Conservation (phyloP, 176 grass and related monocot genomes). For the Carex pumila region DNA sequence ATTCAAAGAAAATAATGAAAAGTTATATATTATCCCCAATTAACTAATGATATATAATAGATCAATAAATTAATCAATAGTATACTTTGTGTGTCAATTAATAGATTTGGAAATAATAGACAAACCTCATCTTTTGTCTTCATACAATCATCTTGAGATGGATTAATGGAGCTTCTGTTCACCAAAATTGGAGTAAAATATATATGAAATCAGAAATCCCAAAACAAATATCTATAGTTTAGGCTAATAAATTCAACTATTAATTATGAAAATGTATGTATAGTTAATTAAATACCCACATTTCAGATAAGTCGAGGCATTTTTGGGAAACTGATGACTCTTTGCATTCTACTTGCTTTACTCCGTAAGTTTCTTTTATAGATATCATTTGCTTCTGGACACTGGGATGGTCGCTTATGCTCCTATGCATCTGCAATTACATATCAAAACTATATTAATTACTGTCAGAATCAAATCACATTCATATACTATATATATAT, state of each 20-base stretch:
- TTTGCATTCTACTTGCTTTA: background rate
- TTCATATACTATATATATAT: background rate
- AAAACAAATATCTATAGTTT: background rate
- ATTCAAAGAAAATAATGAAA: background rate
- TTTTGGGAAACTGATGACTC: background rate
- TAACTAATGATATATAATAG: background rate
- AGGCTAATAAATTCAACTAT: background rate
- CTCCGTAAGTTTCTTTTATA: conserved; percentile 7
- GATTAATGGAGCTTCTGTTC: background rate
- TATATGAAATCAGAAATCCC: background rate
- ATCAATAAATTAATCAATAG: background rate
- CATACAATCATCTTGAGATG: background rate
- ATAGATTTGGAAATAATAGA: background rate
- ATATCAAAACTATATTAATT: background rate
- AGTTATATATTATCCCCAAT: background rate
- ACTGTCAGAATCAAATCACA: background rate
- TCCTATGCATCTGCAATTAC: conserved; percentile 61
- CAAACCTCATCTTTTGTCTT: conserved; percentile 10
- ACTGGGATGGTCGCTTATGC: conserved; percentile 18
- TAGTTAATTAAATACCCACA: background rate
- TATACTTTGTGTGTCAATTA: too few species aligned
- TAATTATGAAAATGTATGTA: background rate
- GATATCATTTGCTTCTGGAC: conserved; percentile 25
- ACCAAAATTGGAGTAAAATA: background rate
- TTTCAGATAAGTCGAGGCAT: background rate